Conservation (phyloP, 345 rosid species). For the Mangifera indica region DNA sequence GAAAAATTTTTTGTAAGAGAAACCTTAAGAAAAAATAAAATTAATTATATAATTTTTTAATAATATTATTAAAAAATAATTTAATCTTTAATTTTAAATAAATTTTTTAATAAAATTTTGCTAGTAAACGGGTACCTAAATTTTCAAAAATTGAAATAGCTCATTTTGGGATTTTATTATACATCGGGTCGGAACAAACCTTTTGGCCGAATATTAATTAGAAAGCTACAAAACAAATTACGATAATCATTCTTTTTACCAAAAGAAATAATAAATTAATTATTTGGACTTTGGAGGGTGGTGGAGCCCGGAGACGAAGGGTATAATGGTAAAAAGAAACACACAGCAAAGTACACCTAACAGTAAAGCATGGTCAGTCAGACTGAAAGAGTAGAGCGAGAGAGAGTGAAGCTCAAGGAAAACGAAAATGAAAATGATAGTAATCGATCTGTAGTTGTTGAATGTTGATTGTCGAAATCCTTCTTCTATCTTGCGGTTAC, state of each 20-base stretch:
- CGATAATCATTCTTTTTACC: background rate
- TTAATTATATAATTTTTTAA: too few relatives aligned
- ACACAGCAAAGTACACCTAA: background rate
- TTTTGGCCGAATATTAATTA: too few relatives aligned
- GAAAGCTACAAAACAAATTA: background rate
- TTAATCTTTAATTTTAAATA: too few relatives aligned
- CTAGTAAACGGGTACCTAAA: too few relatives aligned
- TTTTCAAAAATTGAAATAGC: too few relatives aligned
- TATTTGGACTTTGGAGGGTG: background rate
- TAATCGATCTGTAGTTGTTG: slow-evolving; percentile 12
- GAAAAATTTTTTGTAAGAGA: too few relatives aligned
- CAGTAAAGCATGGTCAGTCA: background rate
- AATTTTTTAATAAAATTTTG: too few relatives aligned
- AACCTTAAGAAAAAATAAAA: too few relatives aligned
- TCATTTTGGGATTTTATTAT: too few relatives aligned
- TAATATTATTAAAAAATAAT: too few relatives aligned
- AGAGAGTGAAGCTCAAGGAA: slow-evolving; percentile 23
- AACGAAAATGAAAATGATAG: slow-evolving; percentile 25
- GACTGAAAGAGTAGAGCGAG: background rate
- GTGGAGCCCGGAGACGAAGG: background rate
- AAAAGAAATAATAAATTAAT: background rate
- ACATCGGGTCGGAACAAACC: too few relatives aligned
- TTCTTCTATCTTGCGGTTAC: background rate
- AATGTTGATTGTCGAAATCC: slow-evolving; percentile 15
- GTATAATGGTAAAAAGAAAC: background rate